Evolutionary conservation across 2,329 filamentous ascomycete species (phyloP).

Genomic region (Neopestalotiopsis rosae): DNA sequence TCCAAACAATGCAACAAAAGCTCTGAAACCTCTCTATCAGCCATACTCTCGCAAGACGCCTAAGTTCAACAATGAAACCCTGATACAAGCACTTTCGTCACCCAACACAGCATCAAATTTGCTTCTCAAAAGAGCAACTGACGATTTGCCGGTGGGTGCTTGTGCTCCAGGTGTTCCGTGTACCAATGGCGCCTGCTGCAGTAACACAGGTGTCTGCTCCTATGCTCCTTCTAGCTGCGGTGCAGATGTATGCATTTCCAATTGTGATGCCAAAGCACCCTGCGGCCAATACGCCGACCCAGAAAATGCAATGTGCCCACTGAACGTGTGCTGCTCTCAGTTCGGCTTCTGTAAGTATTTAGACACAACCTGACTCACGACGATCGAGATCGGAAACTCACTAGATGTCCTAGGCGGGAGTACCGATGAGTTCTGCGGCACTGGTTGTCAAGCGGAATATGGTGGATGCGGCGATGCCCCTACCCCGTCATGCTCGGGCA

Average conservation of each 20-base stretch:
- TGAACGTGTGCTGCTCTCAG: conserved; percentile 38
- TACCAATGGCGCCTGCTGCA: conserved; percentile 2
- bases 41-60: neutral
- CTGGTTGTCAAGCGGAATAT: too few relatives aligned
- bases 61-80: neutral
- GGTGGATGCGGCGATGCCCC: conserved; percentile 6
- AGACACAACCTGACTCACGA: neutral
- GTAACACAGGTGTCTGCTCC: conserved; percentile 4
- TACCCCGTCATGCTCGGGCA: conserved; percentile 2
- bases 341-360: neutral
- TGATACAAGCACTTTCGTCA: neutral
- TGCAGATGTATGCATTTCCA: conserved; percentile 33
- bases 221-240: conserved; percentile 26
- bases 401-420: neutral
- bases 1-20: neutral
- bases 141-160: neutral
- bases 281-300: conserved; percentile 35
- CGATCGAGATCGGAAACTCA: neutral
- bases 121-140: neutral
- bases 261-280: conserved; percentile 40
- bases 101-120: neutral
- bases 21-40: conserved; percentile 2
- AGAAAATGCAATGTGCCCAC: conserved; percentile 32
- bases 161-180: neutral
- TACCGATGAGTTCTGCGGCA: too few relatives aligned